These are phyloP conservation scores for Scheffersomyces quercinus DNA, from an alignment of 1,139 yeast genomes.

Conservation along the genomic window DNA sequence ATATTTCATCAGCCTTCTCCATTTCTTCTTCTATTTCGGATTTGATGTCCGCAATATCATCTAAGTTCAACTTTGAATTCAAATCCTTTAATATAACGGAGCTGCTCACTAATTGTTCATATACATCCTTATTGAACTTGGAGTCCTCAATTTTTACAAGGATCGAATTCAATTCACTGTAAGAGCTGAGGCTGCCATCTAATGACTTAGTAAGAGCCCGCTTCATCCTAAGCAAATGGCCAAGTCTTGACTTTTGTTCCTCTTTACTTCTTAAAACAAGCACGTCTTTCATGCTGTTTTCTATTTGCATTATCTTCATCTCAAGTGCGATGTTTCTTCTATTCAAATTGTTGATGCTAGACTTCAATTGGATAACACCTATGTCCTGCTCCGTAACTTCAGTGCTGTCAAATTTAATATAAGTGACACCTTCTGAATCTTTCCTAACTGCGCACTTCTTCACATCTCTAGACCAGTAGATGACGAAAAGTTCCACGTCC, in stretches of 20 bases:
- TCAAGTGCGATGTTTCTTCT: conserved; percentile 22
- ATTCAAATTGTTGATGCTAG: conserved; percentile 20
- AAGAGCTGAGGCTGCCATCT: conserved; percentile 27
- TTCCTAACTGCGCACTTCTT: conserved; percentile 13
- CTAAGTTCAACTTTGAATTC: conserved; percentile 31
- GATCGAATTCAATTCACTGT: conserved; percentile 39
- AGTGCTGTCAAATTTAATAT: conserved; percentile 24
- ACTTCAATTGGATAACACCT: conserved; percentile 25
- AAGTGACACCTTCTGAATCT: conserved; percentile 11
- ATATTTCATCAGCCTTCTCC: conserved; percentile 21
- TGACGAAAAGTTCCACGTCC: conserved; percentile 28
- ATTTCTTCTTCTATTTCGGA: conserved; percentile 45
- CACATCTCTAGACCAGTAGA: conserved; percentile 26
- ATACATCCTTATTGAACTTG: conserved; percentile 38
- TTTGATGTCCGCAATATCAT: conserved; percentile 35
- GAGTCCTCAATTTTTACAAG: conserved; percentile 51
- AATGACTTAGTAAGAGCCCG: conserved; percentile 23
- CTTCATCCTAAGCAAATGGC: conserved; percentile 1
- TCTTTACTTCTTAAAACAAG: conserved; percentile 1
- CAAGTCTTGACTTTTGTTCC: conserved; percentile 4
- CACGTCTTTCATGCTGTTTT: conserved; percentile 13
- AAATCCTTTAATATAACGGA: conserved; percentile 32
- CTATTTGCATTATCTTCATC: conserved; percentile 22
- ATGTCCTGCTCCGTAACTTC: conserved; percentile 31
- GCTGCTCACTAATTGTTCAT: conserved; percentile 38